These are phyloP conservation scores for Phlebopus sp. DNA, from an alignment of 1,284 basidiomycete species.

Conservation along the genomic window DNA sequence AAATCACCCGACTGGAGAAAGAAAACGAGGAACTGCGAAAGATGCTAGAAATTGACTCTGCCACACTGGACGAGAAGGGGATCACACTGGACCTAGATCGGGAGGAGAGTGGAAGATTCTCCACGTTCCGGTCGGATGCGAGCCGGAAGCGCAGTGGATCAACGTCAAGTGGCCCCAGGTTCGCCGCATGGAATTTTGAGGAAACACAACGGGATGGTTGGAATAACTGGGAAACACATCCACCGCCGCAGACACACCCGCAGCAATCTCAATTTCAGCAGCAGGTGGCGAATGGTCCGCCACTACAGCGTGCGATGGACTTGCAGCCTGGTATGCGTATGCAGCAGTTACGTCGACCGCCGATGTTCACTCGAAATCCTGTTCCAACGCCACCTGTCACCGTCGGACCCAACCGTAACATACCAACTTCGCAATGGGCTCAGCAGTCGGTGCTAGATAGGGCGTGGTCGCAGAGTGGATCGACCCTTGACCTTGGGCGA, in stretches of 20 bases:
- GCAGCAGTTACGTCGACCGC: conserved; percentile 44
- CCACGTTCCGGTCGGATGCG: conserved; percentile 19
- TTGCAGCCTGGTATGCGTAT: conserved; percentile 47
- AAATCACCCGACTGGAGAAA: conserved; percentile 73
- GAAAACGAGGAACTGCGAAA: conserved; percentile 81
- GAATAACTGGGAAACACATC: conserved; percentile 27
- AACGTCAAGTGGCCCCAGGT: conserved; percentile 18
- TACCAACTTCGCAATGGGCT: conserved; percentile 24
- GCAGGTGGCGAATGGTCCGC: conserved; percentile 29
- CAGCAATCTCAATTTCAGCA: conserved; percentile 22
- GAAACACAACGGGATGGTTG: conserved; percentile 26
- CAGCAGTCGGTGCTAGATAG: conserved; percentile 34
- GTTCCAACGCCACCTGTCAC: conserved; percentile 37
- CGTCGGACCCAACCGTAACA: conserved; percentile 24
- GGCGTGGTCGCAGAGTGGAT: conserved; percentile 37
- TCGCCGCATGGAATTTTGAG: conserved; percentile 29
- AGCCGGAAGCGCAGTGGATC: conserved; percentile 30
- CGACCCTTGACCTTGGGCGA: conserved; percentile 39
- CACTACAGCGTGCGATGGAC: conserved; percentile 47
- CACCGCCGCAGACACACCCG: conserved; percentile 22
- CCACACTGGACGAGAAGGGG: conserved; percentile 48
- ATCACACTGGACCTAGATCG: conserved; percentile 44
- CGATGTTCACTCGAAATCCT: conserved; percentile 38
- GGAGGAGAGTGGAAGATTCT: conserved; percentile 29
- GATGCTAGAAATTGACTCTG: conserved; percentile 68